These are phyloP conservation scores for Trichodelitschia bisporula DNA, from an alignment of 495 filamentous ascomycete genomes.

Conservation along the genomic window DNA sequence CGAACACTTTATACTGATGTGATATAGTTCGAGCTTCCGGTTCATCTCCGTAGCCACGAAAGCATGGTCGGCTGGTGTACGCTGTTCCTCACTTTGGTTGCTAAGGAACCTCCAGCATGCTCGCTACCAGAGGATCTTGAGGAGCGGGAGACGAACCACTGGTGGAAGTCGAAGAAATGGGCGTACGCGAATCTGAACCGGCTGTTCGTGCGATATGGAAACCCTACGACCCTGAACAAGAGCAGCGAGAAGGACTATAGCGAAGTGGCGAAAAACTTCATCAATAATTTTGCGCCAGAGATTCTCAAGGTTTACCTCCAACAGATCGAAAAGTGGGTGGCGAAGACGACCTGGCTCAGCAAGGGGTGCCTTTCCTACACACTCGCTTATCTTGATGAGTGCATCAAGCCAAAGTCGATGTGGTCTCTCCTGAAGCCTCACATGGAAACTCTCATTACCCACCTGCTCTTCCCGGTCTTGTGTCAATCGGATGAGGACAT, in stretches of 20 bases:
- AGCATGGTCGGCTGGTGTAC: slow-evolving; percentile 86
- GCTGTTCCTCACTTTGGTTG: slow-evolving; percentile 70
- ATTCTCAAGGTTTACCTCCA: slow-evolving; percentile 80
- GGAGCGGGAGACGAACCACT: slow-evolving; percentile 80
- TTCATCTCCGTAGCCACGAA: slow-evolving; percentile 47
- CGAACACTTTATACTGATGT: slow-evolving; percentile 8
- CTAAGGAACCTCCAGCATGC: slow-evolving; percentile 55
- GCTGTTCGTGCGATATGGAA: slow-evolving; percentile 90
- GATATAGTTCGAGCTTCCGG: slow-evolving; percentile 63
- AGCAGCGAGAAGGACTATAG: slow-evolving; percentile 37
- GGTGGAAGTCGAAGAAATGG: slow-evolving; percentile 99
- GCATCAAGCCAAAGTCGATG: slow-evolving; percentile 89
- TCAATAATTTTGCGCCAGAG: slow-evolving; percentile 74
- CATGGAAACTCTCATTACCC: slow-evolving; percentile 70
- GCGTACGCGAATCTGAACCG: slow-evolving; percentile 91
- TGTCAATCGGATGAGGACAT: slow-evolving; percentile 85
- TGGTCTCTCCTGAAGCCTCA: slow-evolving; percentile 88
- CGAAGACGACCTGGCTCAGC: slow-evolving; percentile 85
- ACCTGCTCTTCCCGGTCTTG: slow-evolving; percentile 83
- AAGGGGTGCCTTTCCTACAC: slow-evolving; percentile 80
- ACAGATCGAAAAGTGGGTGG: slow-evolving; percentile 91
- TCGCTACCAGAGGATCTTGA: slow-evolving; percentile 61
- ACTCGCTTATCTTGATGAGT: slow-evolving; percentile 83
- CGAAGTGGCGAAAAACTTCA: slow-evolving; percentile 71
- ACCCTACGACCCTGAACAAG: slow-evolving; percentile 42